Conservation (phyloP, 2,329 filamentous ascomycete genomes). For the Pyrenophora graminea region DNA sequence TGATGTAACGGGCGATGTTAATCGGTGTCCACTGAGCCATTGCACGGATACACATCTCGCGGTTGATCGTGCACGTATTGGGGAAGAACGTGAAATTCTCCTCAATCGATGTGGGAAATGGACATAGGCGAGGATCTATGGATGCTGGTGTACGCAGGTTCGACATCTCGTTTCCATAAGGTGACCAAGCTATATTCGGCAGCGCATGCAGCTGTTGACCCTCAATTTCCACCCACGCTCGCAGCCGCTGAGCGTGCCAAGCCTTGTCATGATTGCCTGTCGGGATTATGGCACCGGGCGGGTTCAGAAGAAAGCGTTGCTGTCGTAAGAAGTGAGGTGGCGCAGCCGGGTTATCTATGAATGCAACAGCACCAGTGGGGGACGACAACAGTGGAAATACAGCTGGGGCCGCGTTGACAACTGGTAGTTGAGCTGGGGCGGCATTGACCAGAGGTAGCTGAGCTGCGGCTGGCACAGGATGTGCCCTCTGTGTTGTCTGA, state of each 20-base stretch:
- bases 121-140: conserved; percentile 5
- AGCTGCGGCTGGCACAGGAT: background rate
- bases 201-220: background rate
- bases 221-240: conserved; percentile 5
- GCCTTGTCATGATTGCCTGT: background rate
- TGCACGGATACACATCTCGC: conserved; percentile 4
- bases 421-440: too few species aligned
- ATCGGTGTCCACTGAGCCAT: conserved; percentile 2
- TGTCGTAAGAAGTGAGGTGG: background rate
- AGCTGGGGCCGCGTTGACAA: background rate
- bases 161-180: conserved; percentile 3
- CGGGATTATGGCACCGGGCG: background rate
- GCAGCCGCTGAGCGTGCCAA: conserved; percentile 7
- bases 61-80: conserved; percentile 2
- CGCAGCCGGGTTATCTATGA: background rate
- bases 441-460: too few species aligned
- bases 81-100: conserved; percentile 13
- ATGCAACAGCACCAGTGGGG: background rate
- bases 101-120: conserved; percentile 8
- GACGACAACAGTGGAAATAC: background rate
- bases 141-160: conserved; percentile 8
- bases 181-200: background rate
- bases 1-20: conserved; percentile 4
- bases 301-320: background rate
- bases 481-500: background rate